Evolutionary conservation across 345 rosid genomes (phyloP), one percentile per base, ranked within the genome.

Genomic region (Sonneratia alba): DNA sequence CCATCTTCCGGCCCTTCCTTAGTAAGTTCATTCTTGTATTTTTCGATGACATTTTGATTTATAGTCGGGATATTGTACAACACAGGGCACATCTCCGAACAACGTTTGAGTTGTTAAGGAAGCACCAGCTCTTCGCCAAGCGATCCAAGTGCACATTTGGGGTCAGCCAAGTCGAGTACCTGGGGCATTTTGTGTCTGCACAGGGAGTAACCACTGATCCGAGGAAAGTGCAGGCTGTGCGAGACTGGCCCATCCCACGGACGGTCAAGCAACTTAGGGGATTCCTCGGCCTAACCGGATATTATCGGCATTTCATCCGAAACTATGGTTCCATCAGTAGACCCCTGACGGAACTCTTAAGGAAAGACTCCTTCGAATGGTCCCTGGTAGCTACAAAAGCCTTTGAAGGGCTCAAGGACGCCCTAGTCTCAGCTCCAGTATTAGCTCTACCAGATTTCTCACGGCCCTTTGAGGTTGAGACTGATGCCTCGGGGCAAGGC

Each of bases 11-110:
- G 21, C 36, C 38, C 0, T 45, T 6, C 2, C 49, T 72, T 1
- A 22, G 75, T 6, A 67, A 59, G 38, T 71, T 56, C 27, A 61
- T 71, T 0, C 12, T 71, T 2, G 62, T 76, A 1, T 76, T 76
- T 24, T 76, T 76, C 36, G 62, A 71, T 66, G 79, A 76, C 56
- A 72, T 76, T 6, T 19, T 76, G 36, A 10, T 76, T 0, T 76
- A 71, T 38, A 67, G 36, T 21, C 1, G 6, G 2, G 8, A 12
- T 24, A 22, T 24, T 15, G 10, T n/a, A 1, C 43, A 55, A 11
- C 77, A 68, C 40, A 10, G 43, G 12, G 5, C 1, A 0, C 69
- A 72, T 27, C n/a, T 72, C 13, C 18, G n/a, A n/a, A n/a, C n/a
- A n/a, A n/a, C n/a, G n/a, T n/a, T n/a, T n/a, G n/a, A n/a, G n/a